Conservation (phyloP, 345 rosid genomes). For the Ricinus communis region DNA sequence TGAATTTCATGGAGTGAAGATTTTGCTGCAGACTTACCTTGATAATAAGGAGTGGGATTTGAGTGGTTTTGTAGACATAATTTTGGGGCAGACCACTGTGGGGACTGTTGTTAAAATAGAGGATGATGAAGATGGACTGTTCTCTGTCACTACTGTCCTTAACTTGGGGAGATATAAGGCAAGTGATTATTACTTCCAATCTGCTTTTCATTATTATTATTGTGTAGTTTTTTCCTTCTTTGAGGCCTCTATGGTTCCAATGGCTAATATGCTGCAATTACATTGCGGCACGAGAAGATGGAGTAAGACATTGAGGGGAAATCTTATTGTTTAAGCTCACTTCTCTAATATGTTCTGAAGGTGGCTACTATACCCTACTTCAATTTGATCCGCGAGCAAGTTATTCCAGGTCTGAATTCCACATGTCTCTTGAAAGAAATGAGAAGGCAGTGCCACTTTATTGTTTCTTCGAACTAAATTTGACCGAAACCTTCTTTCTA, state of each 20-base stretch:
- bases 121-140: constrained; percentile 70
- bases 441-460: neutral
- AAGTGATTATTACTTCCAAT: constrained; percentile 17
- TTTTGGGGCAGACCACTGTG: constrained; percentile 77
- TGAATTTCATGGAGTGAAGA: constrained; percentile 81
- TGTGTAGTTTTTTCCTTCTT: neutral
- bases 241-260: neutral
- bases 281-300: neutral
- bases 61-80: constrained; percentile 83
- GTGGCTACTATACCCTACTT: neutral
- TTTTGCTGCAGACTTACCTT: constrained; percentile 61
- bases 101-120: constrained; percentile 89
- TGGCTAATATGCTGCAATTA: neutral
- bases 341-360: neutral
- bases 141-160: constrained; percentile 62
- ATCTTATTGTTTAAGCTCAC: neutral
- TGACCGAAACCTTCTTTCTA: neutral
- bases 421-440: neutral
- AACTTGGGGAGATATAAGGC: constrained; percentile 81
- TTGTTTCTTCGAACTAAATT: neutral
- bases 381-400: neutral
- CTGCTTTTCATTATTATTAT: neutral
- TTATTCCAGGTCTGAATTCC: neutral
- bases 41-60: constrained; percentile 81
- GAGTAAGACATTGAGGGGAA: neutral